phyloP scores from a whole-genome alignment of 441 rosid genomes.

The Adansonia madagascariensis region DNA sequence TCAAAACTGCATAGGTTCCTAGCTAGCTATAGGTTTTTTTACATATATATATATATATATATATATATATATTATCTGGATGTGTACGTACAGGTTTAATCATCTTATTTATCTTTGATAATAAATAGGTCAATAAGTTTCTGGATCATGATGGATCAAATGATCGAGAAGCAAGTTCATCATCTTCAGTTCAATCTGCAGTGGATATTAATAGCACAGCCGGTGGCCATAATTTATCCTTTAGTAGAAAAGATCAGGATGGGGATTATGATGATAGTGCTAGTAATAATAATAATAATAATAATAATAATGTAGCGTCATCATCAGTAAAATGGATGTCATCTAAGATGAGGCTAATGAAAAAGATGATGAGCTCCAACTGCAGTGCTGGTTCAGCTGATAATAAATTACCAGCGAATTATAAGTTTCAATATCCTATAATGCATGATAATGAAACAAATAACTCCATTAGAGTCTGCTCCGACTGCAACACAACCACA shows the following conservation, averaged over 20 bases:
- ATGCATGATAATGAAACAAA: constrained; percentile 18
- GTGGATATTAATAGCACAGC: not conserved
- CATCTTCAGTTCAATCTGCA: constrained; percentile 25
- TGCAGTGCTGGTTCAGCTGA: constrained; percentile 10
- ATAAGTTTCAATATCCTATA: constrained; percentile 19
- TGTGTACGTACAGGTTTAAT: not conserved
- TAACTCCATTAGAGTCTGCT: constrained; percentile 45
- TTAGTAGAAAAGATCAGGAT: not conserved
- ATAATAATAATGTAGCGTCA: constrained; percentile 17
- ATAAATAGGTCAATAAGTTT: constrained; percentile 29
- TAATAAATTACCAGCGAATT: constrained; percentile 22
- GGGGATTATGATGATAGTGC: constrained; percentile 18
- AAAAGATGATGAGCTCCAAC: constrained; percentile 39
- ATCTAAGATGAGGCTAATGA: constrained; percentile 50
- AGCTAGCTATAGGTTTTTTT: not conserved
- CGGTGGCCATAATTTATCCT: not conserved
- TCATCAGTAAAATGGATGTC: constrained; percentile 44
- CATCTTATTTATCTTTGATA: not conserved
- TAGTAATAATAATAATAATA: constrained; percentile 25
- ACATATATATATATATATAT: too few species aligned
- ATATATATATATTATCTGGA: not conserved
- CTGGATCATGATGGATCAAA: constrained; percentile 12
- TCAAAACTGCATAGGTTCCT: not conserved
- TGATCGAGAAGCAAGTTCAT: constrained; percentile 23
- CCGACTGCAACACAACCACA: constrained; percentile 59